A percentile compares a stretch with the other conserved stretches of the same genome.
phyloP scores from a whole-genome alignment of 169 alveolate species.

The Cryptosporidium bovis region DNA sequence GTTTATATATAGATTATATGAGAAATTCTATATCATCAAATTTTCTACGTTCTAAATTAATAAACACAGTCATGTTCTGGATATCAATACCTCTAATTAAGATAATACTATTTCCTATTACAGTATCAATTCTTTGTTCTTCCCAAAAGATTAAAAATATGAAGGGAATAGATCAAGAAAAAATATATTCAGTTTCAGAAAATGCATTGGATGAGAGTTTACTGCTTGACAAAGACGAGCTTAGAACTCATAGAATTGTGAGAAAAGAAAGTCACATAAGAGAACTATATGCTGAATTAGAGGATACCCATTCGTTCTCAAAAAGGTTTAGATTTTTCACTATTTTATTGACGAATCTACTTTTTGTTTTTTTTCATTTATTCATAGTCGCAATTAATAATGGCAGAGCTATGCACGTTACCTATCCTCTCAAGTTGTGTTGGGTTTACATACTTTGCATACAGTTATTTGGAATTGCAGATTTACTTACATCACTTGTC shows the following conservation, averaged over 20 bases:
- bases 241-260: slow-evolving; percentile 17
- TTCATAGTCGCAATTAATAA: slow-evolving; percentile 27
- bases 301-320: slow-evolving; percentile 19
- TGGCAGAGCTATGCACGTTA: slow-evolving; percentile 43
- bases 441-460: slow-evolving; percentile 29
- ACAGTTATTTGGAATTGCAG: slow-evolving; percentile 21
- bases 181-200: background rate
- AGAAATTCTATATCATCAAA: background rate
- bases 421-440: slow-evolving; percentile 42
- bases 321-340: slow-evolving; percentile 31
- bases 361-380: slow-evolving; percentile 8
- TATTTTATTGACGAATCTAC: slow-evolving; percentile 2
- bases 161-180: background rate
- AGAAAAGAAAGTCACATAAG: slow-evolving; percentile 16
- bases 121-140: slow-evolving; percentile 30
- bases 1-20: background rate
- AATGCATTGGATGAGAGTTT: no score
- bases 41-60: slow-evolving; percentile 21
- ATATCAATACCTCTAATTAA: slow-evolving; percentile 28
- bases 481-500: slow-evolving; percentile 11
- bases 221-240: background rate
- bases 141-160: slow-evolving; percentile 33
- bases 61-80: slow-evolving; percentile 29
- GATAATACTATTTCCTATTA: slow-evolving; percentile 39
- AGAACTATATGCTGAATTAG: slow-evolving; percentile 27